These are phyloP conservation scores for Kwoniella shivajii DNA, from an alignment of 1,284 basidiomycete genomes.

Conservation along the genomic window DNA sequence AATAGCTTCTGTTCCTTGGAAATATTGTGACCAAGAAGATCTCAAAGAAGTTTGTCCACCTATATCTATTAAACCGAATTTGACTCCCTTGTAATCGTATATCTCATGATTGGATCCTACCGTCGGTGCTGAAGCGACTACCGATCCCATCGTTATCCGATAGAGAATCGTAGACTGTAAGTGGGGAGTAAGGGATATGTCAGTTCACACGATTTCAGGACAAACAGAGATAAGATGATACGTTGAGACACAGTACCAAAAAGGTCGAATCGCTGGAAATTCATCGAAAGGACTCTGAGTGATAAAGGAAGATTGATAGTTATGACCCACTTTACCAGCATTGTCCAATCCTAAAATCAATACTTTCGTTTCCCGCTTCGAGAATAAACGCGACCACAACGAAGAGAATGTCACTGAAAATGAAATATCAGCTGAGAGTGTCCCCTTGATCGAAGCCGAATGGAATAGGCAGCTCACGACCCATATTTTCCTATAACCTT, in stretches of 20 bases:
- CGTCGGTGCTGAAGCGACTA: constrained; percentile 58
- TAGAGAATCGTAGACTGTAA: constrained; percentile 56
- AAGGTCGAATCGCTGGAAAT: background rate
- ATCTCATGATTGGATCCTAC: constrained; percentile 56
- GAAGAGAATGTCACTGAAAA: constrained; percentile 50
- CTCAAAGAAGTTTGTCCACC: constrained; percentile 57
- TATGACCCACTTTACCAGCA: constrained; percentile 55
- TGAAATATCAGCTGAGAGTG: background rate
- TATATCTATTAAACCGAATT: constrained; percentile 57
- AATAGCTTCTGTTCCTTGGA: constrained; percentile 54
- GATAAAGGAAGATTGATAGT: background rate
- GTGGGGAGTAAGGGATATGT: constrained; percentile 3
- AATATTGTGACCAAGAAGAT: constrained; percentile 55
- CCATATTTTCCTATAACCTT: constrained; percentile 7
- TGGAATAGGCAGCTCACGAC: constrained; percentile 11
- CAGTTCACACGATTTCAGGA: background rate
- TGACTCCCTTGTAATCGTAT: constrained; percentile 58
- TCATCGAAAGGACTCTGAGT: background rate
- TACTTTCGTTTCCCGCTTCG: constrained; percentile 57
- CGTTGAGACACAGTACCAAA: too few species aligned
- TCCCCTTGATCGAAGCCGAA: background rate
- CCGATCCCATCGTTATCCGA: constrained; percentile 59
- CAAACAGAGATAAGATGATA: too few species aligned
- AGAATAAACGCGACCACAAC: constrained; percentile 57
- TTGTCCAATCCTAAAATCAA: constrained; percentile 57